A percentile compares a stretch with the other conserved stretches of the same genome.
phyloP scores from a whole-genome alignment of 1,139 yeast species.

The Nadsonia starkeyi-henricii region DNA sequence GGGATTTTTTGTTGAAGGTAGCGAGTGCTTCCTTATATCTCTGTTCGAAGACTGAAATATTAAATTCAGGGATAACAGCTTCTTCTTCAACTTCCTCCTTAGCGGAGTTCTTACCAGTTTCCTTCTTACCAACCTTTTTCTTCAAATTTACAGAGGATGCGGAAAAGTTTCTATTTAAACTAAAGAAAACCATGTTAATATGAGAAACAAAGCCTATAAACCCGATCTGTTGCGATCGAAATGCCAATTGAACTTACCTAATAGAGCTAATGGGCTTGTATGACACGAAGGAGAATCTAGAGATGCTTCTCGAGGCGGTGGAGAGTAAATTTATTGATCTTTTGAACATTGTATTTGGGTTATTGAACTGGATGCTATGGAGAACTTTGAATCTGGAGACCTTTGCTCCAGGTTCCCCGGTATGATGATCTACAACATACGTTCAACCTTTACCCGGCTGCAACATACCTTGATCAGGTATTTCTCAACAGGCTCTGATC shows the following conservation, averaged over 20 bases:
- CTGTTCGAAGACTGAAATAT: constrained; percentile 2
- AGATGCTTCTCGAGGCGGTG: background rate
- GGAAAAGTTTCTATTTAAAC: background rate
- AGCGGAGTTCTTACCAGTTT: background rate
- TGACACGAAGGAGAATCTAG: background rate
- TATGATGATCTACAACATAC: background rate
- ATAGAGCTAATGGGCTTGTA: background rate
- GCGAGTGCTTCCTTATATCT: constrained; percentile 27
- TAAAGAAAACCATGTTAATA: no score
- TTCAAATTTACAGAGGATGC: constrained; percentile 2
- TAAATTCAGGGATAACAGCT: constrained; percentile 2
- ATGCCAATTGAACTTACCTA: background rate
- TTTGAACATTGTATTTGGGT: background rate
- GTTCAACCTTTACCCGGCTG: background rate
- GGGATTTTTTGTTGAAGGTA: constrained; percentile 39
- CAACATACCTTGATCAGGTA: background rate
- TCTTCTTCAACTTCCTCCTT: constrained; percentile 5
- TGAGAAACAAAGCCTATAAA: no score
- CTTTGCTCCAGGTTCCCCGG: no score
- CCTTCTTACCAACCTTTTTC: constrained; percentile 5
- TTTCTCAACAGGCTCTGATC: background rate
- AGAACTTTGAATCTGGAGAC: no score
- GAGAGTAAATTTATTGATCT: background rate
- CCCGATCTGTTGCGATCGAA: background rate
- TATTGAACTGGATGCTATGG: no score